Evolutionary conservation across 148 eudicot species (phyloP).

Genomic region (Beta vulgaris): DNA sequence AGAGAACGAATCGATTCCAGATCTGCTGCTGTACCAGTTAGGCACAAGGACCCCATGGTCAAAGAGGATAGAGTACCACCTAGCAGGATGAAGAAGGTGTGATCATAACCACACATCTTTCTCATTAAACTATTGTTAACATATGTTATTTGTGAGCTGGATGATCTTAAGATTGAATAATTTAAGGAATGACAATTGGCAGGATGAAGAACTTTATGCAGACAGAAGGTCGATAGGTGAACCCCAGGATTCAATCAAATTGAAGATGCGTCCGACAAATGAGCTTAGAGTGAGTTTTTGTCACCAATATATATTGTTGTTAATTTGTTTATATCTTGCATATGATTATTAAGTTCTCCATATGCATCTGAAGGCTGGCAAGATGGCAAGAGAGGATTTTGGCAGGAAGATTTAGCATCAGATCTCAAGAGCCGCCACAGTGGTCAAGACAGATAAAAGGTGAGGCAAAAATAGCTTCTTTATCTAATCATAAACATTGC

Average conservation of each 20-base stretch:
- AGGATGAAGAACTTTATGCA: slow-evolving; percentile 48
- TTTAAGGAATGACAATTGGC: slow-evolving; percentile 24
- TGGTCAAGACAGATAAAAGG: slow-evolving; percentile 57
- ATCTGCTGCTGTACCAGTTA: slow-evolving; percentile 29
- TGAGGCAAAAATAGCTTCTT: slow-evolving; percentile 20
- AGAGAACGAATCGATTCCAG: slow-evolving; percentile 37
- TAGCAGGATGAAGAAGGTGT: slow-evolving; percentile 46
- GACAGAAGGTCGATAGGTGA: slow-evolving; percentile 40
- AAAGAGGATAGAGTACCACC: slow-evolving; percentile 39
- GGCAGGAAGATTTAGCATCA: slow-evolving; percentile 33
- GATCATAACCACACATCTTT: slow-evolving; percentile 1
- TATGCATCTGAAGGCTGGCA: slow-evolving; percentile 45
- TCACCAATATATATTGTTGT: neutral
- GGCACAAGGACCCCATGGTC: slow-evolving; percentile 31
- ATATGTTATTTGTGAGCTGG: neutral
- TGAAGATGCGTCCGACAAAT: slow-evolving; percentile 37
- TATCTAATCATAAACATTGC: neutral
- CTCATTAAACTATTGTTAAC: neutral
- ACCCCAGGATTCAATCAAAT: slow-evolving; percentile 32
- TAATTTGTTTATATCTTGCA: slow-evolving; percentile 15
- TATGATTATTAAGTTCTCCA: slow-evolving; percentile 7
- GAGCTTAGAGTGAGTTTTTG: slow-evolving; percentile 45
- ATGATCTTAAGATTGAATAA: slow-evolving; percentile 18
- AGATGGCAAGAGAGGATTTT: slow-evolving; percentile 52
- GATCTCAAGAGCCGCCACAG: slow-evolving; percentile 32